Evolutionary conservation across 495 filamentous ascomycete species (phyloP), one percentile per base, ranked within the genome.

Genomic region (Pyrenula aspistea): DNA sequence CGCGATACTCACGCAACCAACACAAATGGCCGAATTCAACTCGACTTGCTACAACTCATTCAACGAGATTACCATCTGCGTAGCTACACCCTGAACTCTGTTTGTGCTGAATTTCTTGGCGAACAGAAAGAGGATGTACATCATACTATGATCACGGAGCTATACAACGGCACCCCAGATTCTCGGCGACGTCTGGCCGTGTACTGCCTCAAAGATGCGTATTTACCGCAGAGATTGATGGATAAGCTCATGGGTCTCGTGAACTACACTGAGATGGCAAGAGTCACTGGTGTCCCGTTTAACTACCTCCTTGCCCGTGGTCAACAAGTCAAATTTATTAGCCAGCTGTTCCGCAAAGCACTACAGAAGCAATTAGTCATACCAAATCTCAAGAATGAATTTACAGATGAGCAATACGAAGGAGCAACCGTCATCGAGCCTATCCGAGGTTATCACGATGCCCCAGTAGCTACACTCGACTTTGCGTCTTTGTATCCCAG

Each of bases 41-140:
- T 99, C 1, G 93, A 99, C 70, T 73, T 99, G 51, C 75, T 99
- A 8, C 93, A 99, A 65, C 66, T 96, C 24, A 82, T 99, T 42
- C 93, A 99, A 64, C 78, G 94, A 56, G 94, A 99, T 63, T 83
- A 97, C 60, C 93, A 97, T 49, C 74, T 99, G 47, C 80, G 93
- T 70, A 96, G 91, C 70, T 99, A 99, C 64, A 99, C 94, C 0
- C 78, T 99, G 11, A 99, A 99, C 69, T 94, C 91, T 0, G 93
- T 99, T 15, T 96, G 85, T 54, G 85, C 91, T n/a, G 88, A 97
- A 57, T 99, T 99, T 63, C 73, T 99, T 54, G 88, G 90, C 22
- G 93, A 99, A 65, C 93, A 98, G 66, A 99, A 99, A 66, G 93
- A 99, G 70, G 93, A 99, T 69, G 93, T 99, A 1, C 94, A 99